These are phyloP conservation scores for Meyerozyma smithsonii DNA, from an alignment of 1,139 yeast species.

Conservation along the genomic window DNA sequence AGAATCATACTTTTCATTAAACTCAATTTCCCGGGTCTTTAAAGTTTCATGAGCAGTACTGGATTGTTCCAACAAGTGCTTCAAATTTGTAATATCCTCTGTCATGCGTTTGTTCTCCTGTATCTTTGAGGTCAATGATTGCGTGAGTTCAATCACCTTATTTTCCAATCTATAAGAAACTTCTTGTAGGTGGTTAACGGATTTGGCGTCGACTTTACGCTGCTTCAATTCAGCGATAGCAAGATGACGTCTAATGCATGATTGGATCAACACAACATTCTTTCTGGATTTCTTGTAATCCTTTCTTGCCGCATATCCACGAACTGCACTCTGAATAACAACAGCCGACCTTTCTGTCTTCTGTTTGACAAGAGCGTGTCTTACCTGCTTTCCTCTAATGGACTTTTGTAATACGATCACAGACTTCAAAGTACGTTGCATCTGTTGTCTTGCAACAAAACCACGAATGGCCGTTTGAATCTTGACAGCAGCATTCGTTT, in stretches of 20 bases:
- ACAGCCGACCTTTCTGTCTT: conserved; percentile 62
- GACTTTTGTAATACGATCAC: conserved; percentile 62
- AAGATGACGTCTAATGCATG: conserved; percentile 68
- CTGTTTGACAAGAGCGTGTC: conserved; percentile 41
- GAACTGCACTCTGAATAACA: conserved; percentile 63
- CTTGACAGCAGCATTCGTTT: conserved; percentile 58
- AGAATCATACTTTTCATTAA: conserved; percentile 41
- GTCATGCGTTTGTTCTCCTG: conserved; percentile 75
- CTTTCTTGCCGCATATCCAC: conserved; percentile 52
- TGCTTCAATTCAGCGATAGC: conserved; percentile 64
- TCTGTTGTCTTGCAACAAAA: conserved; percentile 46
- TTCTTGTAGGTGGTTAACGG: conserved; percentile 84
- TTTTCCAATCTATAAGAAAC: conserved; percentile 91
- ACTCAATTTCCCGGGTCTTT: conserved; percentile 53
- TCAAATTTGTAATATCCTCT: conserved; percentile 54
- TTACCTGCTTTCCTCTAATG: conserved; percentile 62
- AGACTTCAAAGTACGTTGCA: conserved; percentile 40
- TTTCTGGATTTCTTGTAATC: conserved; percentile 36
- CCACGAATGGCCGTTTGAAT: conserved; percentile 77
- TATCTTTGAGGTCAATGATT: conserved; percentile 69
- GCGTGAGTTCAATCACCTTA: conserved; percentile 92
- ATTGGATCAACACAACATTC: conserved; percentile 69
- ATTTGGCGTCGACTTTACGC: conserved; percentile 80
- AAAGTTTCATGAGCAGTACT: conserved; percentile 53
- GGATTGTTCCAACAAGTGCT: conserved; percentile 53